These are phyloP conservation scores for Mycena galopus DNA, from an alignment of 768 basidiomycete genomes.

Conservation along the genomic window DNA sequence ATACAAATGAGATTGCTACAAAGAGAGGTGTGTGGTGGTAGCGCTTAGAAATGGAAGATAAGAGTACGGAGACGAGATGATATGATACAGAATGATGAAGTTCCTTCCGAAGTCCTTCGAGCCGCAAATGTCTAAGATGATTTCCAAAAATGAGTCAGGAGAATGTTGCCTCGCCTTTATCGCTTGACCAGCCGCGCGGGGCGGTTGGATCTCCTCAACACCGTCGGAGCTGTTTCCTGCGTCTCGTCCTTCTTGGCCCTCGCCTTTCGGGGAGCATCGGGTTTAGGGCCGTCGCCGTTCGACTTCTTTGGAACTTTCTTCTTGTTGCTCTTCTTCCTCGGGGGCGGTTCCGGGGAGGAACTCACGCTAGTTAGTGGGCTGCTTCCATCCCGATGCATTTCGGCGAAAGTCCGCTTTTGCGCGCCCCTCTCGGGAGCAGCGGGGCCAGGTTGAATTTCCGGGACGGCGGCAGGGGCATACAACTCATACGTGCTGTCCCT, in stretches of 20 bases:
- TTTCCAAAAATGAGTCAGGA: not conserved
- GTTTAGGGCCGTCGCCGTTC: not conserved
- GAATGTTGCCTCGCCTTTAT: not conserved
- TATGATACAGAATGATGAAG: constrained; percentile 24
- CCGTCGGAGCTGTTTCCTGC: not conserved
- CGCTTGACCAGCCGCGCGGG: constrained; percentile 1
- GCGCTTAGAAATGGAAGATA: not conserved
- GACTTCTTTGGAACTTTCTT: not conserved
- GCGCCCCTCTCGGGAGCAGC: not conserved
- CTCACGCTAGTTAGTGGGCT: constrained; percentile 17
- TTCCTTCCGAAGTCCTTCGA: constrained; percentile 15
- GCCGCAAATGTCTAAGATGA: not conserved
- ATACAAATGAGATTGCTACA: not conserved
- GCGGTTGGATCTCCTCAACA: constrained; percentile 12
- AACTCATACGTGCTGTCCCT: not conserved
- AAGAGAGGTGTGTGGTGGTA: not conserved
- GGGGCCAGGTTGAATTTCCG: not conserved
- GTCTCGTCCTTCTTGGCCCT: constrained; percentile 14
- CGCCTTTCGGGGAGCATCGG: not conserved
- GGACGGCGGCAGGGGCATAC: not conserved
- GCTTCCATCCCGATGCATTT: constrained; percentile 9
- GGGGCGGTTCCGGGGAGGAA: constrained; percentile 16
- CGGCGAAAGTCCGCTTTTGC: constrained; percentile 16
- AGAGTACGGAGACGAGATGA: not conserved
- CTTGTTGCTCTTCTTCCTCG: constrained; percentile 11